Base-by-base conservation (phyloP, 1,284 basidiomycete genomes). In the Melampsora americana region DNA sequence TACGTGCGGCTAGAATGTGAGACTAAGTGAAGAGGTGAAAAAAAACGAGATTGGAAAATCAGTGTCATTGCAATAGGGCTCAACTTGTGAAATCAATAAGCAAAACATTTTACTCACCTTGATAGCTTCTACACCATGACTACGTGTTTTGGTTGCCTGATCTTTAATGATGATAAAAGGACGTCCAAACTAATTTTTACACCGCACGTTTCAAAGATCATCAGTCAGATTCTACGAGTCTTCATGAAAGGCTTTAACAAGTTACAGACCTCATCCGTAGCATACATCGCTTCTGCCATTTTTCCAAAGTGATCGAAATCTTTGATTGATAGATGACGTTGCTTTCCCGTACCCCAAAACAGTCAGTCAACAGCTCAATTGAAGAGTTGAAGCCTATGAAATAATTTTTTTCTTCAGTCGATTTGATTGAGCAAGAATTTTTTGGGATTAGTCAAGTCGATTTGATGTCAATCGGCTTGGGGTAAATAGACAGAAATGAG, bases 91-190 rank as follows among this genome's bases (percentile, higher is more conserved):
- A 28, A 20, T 73, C 61, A 66, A 30, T 1, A 12, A 60, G 42
- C 39, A 42, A 42, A 42, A 23, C 68, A 50, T 39, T 64, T 20
- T 68, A 82, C 86, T 69, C 66, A 93, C 93, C 87, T 97, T 95
- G 86, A 99, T 97, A 79, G 95, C 95, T 84, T 96, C 92, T 79
- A 92, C 84, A 77, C 96, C 96, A 86, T 98, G 94, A 60, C 88
- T 90, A 82, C 95, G 89, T 26, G 93, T 97, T 87, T 96, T 98
- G 85, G 86, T 97, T 78, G 87, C 90, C 84, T 99, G 95, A 82
- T 99, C 95, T 65, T 94, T 83, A 26, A 78, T 72, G 67, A 79
- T 79, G 83, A 99, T 97, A 84, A 98, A 98, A 32, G 95, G 95
- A 66, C 94, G 87, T 65, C 95, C 94, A 84, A 95, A 96, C 92